phyloP scores from a whole-genome alignment of 192 early-diverging fungal genomes.

The Linnemannia hyalina region DNA sequence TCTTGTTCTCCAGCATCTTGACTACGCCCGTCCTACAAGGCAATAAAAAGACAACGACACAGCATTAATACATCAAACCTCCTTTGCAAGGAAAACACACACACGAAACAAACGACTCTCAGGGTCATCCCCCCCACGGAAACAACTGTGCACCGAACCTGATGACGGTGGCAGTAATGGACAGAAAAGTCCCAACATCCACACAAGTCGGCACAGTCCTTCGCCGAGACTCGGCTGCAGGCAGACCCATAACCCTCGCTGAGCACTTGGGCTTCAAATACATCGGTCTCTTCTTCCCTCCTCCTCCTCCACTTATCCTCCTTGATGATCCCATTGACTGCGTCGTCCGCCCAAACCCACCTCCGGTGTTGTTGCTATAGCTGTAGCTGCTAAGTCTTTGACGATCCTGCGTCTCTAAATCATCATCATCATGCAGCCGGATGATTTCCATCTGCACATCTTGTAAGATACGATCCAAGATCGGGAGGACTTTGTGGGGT shows the following conservation, averaged over 20 bases:
- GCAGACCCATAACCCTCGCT: constrained; percentile 34
- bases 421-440: neutral
- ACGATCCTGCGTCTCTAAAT: neutral
- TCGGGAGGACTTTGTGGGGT: constrained; percentile 42
- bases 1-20: constrained; percentile 77
- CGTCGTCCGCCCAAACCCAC: neutral
- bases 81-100: neutral
- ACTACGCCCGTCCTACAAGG: constrained; percentile 67
- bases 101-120: neutral
- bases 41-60: neutral
- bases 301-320: neutral
- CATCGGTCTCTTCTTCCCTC: constrained; percentile 9
- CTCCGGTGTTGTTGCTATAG: neutral
- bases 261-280: constrained; percentile 48
- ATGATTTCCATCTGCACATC: constrained; percentile 42
- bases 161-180: constrained; percentile 75
- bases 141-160: constrained; percentile 13
- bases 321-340: neutral
- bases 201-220: constrained; percentile 68
- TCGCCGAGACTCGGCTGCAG: constrained; percentile 47
- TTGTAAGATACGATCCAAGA: constrained; percentile 40
- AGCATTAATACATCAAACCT: neutral
- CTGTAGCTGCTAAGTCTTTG: neutral
- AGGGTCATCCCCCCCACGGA: too few relatives aligned
- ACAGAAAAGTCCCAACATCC: constrained; percentile 71